These are phyloP conservation scores for Peronospora destructor DNA, from an alignment of 352 stramenopile species.

Conservation along the genomic window DNA sequence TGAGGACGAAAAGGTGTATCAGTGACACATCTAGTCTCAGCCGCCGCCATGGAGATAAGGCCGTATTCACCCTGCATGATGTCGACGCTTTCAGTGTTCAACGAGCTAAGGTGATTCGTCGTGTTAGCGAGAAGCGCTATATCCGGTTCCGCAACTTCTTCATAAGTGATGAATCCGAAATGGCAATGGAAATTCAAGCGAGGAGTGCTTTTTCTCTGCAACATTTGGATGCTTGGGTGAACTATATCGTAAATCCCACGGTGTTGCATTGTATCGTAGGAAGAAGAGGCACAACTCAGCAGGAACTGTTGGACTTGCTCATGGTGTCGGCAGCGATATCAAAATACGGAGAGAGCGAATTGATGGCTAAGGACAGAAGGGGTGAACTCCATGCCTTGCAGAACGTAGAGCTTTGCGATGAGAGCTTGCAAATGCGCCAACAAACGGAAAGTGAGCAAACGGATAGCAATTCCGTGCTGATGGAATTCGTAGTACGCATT, in stretches of 20 bases:
- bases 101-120: conserved; percentile 21
- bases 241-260: conserved; percentile 33
- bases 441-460: conserved; percentile 10
- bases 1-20: conserved; percentile 18
- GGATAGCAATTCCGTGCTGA: conserved; percentile 9
- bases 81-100: conserved; percentile 24
- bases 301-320: conserved; percentile 30
- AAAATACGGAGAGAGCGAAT: conserved; percentile 32
- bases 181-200: conserved; percentile 30
- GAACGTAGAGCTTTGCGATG: conserved; percentile 28
- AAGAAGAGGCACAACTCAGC: conserved; percentile 13
- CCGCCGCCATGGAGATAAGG: conserved; percentile 2
- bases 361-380: conserved; percentile 28
- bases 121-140: conserved; percentile 25
- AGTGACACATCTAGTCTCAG: conserved; percentile 15
- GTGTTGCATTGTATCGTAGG: conserved; percentile 17
- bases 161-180: conserved; percentile 29
- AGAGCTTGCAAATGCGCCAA: conserved; percentile 15
- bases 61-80: conserved; percentile 22
- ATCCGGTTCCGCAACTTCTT: conserved; percentile 33
- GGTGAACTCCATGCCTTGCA: conserved; percentile 27
- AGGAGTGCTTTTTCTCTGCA: conserved; percentile 17
- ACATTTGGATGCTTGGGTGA: conserved; percentile 31
- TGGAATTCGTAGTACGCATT: conserved; percentile 37
- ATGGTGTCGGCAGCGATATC: conserved; percentile 33